phyloP scores from a whole-genome alignment of 257 asterid species.

The Asclepias syriaca region DNA sequence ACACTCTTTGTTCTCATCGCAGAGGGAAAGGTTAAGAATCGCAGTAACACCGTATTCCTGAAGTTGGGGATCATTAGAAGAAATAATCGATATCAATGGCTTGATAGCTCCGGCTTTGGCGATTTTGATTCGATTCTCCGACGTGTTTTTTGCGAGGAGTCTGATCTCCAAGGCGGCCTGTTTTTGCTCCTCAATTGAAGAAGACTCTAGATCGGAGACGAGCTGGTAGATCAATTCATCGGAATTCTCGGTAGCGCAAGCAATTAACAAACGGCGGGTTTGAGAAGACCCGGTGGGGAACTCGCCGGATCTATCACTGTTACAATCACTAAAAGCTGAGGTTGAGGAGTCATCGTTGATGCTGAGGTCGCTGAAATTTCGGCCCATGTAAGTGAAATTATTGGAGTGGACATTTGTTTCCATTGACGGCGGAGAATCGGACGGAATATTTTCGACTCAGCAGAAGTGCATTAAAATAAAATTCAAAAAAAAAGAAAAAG shows the following conservation, averaged over 20 bases:
- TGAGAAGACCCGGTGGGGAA: slow-evolving; percentile 59
- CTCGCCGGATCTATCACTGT: slow-evolving; percentile 95
- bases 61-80: slow-evolving; percentile 63
- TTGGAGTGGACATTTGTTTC: slow-evolving; percentile 39
- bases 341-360: slow-evolving; percentile 45
- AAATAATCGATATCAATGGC: slow-evolving; percentile 60
- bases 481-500: too few species aligned
- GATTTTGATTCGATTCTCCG: slow-evolving; percentile 76
- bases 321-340: slow-evolving; percentile 93
- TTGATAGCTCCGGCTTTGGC: slow-evolving; percentile 82
- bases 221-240: slow-evolving; percentile 68
- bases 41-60: slow-evolving; percentile 95
- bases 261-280: slow-evolving; percentile 61
- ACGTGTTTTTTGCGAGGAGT: slow-evolving; percentile 75
- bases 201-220: slow-evolving; percentile 60
- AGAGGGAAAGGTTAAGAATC: slow-evolving; percentile 71
- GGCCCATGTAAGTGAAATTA: slow-evolving; percentile 60
- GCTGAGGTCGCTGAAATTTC: slow-evolving; percentile 44
- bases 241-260: slow-evolving; percentile 67
- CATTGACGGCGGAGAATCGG: slow-evolving; percentile 30
- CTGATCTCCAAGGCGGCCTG: slow-evolving; percentile 84
- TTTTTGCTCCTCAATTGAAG: slow-evolving; percentile 50
- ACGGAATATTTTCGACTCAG: background rate
- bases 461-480: background rate
- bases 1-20: slow-evolving; percentile 77